Conservation (phyloP, 2,329 filamentous ascomycete species). For the Colletotrichum sp. region DNA sequence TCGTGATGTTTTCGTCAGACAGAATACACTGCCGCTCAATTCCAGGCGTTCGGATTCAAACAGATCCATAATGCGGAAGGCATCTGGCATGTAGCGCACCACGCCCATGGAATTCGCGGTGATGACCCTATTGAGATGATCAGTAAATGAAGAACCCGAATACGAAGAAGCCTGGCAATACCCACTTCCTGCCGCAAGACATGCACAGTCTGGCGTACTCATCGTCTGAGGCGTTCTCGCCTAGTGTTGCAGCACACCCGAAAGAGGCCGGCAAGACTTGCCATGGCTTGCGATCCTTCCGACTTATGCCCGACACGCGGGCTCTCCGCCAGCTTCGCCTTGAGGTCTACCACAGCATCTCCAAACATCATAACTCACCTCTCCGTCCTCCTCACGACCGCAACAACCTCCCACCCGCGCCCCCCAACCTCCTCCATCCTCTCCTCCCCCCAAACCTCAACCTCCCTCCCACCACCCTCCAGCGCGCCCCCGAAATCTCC, state of each 20-base stretch:
- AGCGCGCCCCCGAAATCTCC: background rate
- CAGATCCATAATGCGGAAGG: background rate
- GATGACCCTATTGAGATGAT: background rate
- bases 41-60: background rate
- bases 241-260: background rate
- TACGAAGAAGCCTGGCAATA: background rate
- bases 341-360: too few species aligned
- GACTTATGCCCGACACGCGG: background rate
- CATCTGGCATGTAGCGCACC: too few species aligned
- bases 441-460: conserved; percentile 3
- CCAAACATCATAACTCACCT: background rate
- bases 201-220: background rate
- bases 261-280: background rate
- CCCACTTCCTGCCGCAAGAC: background rate
- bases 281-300: background rate
- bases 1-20: too few species aligned
- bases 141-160: background rate
- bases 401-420: conserved; percentile 6
- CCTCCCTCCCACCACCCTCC: background rate
- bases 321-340: background rate
- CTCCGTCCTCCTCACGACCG: background rate
- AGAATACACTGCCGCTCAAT: too few species aligned
- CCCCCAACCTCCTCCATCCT: conserved; percentile 9
- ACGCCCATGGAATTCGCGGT: background rate
- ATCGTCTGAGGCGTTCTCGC: background rate